phyloP scores from a whole-genome alignment of 768 basidiomycete genomes.

The Phaffia australis region DNA sequence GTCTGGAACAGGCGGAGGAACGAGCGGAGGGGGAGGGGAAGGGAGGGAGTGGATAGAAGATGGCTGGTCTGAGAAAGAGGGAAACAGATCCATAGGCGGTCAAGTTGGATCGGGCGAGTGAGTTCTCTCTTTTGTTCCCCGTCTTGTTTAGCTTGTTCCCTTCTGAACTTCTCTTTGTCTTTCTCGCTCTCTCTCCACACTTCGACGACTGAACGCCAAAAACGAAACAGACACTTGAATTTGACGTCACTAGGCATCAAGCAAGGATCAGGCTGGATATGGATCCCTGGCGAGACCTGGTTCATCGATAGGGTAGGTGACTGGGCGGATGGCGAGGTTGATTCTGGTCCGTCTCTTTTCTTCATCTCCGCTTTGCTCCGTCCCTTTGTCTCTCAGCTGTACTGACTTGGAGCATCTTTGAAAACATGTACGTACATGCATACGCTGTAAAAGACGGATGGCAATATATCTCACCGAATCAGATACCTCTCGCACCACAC shows the following conservation, averaged over 20 bases:
- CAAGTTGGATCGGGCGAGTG: background rate
- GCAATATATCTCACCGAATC: too few relatives aligned
- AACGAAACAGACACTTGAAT: too few relatives aligned
- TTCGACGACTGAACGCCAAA: background rate
- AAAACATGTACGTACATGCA: too few relatives aligned
- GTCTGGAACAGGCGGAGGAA: background rate
- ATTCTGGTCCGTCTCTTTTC: constrained; percentile 4
- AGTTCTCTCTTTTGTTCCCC: background rate
- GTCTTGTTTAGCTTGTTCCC: background rate
- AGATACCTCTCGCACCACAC: too few relatives aligned
- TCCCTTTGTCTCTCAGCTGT: too few relatives aligned
- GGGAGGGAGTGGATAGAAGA: background rate
- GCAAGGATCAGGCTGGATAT: constrained; percentile 8
- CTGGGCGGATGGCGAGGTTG: constrained; percentile 2
- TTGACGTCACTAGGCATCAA: background rate
- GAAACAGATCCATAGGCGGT: background rate
- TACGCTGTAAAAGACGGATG: too few relatives aligned
- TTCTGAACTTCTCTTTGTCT: background rate
- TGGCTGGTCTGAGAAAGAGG: constrained; percentile 5
- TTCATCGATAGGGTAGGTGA: constrained; percentile 16
- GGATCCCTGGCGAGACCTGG: constrained; percentile 16
- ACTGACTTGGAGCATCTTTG: too few relatives aligned
- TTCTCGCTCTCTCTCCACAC: background rate
- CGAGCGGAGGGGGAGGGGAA: constrained; percentile 1
- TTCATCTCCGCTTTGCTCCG: background rate